Evolutionary conservation across 2,329 filamentous ascomycete species (phyloP).

Genomic region (Epichloe scottii): DNA sequence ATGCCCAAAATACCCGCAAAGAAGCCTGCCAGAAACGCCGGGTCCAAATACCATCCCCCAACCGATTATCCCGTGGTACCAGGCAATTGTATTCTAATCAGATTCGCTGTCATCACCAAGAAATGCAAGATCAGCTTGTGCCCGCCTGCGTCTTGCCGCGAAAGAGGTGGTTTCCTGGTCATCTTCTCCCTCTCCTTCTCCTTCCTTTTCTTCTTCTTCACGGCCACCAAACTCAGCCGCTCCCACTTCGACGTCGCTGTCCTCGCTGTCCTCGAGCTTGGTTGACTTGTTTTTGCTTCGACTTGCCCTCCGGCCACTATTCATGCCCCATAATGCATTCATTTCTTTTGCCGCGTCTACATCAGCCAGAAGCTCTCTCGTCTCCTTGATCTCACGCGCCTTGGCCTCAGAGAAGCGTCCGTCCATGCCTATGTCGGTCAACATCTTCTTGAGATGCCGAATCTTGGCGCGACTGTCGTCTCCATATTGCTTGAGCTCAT

Average conservation of each 20-base stretch:
- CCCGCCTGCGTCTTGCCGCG: slow-evolving; percentile 33
- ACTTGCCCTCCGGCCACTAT: slow-evolving; percentile 28
- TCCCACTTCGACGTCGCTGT: slow-evolving; percentile 12
- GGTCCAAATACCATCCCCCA: not conserved
- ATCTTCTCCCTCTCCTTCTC: slow-evolving; percentile 15
- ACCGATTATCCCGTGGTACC: not conserved
- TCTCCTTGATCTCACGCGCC: slow-evolving; percentile 77
- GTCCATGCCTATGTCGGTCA: slow-evolving; percentile 74
- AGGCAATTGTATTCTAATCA: slow-evolving; percentile 26
- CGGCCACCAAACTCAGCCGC: slow-evolving; percentile 6
- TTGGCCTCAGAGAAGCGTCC: slow-evolving; percentile 78
- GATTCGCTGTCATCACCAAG: slow-evolving; percentile 57
- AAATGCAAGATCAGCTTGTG: slow-evolving; percentile 47
- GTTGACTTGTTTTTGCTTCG: slow-evolving; percentile 20
- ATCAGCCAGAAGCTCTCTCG: slow-evolving; percentile 71
- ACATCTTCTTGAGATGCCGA: slow-evolving; percentile 63
- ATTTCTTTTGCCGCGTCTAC: slow-evolving; percentile 76
- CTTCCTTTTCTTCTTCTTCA: slow-evolving; percentile 14
- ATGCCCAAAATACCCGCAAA: not conserved
- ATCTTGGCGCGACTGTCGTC: slow-evolving; percentile 70
- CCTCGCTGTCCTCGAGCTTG: slow-evolving; percentile 21
- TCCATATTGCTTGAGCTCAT: slow-evolving; percentile 64
- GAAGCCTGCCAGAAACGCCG: not conserved
- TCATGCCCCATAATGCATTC: slow-evolving; percentile 61
- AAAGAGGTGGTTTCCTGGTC: slow-evolving; percentile 21